These are phyloP conservation scores for Sugiyamaella lignohabitans DNA, from an alignment of 805 yeast species.

Conservation along the genomic window DNA sequence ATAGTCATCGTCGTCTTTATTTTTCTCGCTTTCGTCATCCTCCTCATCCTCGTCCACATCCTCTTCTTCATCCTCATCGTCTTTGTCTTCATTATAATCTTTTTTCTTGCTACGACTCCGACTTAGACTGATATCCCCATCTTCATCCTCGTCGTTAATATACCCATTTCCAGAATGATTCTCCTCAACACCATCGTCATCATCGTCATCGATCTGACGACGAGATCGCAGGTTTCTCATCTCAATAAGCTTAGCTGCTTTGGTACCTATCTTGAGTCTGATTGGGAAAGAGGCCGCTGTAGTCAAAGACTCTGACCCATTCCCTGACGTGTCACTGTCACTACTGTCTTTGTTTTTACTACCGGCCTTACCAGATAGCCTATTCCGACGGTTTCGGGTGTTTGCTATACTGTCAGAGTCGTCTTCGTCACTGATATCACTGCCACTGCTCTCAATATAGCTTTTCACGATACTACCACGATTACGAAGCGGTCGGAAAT, in stretches of 20 bases:
- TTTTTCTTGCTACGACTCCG: conserved; percentile 3
- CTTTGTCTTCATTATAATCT: background rate
- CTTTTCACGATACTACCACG: background rate
- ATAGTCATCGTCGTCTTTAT: conserved; percentile 11
- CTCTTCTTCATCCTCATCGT: conserved; percentile 5
- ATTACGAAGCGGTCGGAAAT: no score
- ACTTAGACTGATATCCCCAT: conserved; percentile 8
- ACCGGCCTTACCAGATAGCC: background rate
- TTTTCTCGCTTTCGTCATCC: conserved; percentile 1
- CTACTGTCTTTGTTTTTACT: no score
- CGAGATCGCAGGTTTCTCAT: conserved; percentile 5
- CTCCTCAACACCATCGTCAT: background rate
- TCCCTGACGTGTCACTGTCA: no score
- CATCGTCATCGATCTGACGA: background rate
- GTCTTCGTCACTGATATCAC: background rate
- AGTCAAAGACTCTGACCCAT: no score
- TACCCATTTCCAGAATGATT: background rate
- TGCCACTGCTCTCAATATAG: conserved; percentile 3
- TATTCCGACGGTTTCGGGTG: background rate
- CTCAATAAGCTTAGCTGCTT: conserved; percentile 12
- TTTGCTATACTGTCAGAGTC: background rate
- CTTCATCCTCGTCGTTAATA: background rate
- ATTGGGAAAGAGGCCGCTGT: conserved; percentile 17
- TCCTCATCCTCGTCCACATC: conserved; percentile 6
- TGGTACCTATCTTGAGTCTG: conserved; percentile 17